Conservation (phyloP, 2,329 filamentous ascomycete species). For the Bipolaris victoriae region DNA sequence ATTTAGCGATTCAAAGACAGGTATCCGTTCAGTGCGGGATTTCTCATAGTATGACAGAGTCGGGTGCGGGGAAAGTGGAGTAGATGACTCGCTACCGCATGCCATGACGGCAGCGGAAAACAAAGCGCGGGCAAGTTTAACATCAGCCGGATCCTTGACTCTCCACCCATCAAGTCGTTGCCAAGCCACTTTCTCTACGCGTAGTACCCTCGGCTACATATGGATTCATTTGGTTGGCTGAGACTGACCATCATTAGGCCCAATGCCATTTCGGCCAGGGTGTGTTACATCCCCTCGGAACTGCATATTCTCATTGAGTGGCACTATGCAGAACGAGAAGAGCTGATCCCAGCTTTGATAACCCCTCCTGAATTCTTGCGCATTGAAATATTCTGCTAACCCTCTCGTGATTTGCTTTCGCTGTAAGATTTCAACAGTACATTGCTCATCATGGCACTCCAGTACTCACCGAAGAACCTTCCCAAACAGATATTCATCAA, state of each 20-base stretch:
- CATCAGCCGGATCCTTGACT: constrained; percentile 16
- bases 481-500: constrained; percentile 51
- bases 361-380: constrained; percentile 9
- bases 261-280: constrained; percentile 14
- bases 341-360: constrained; percentile 1
- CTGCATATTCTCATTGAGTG: constrained; percentile 3
- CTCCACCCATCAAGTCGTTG: constrained; percentile 2
- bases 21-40: not conserved
- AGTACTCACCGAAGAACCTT: constrained; percentile 45
- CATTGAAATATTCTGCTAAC: not conserved
- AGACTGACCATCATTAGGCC: not conserved
- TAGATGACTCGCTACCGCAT: constrained; percentile 6
- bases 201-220: not conserved
- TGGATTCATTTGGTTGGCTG: constrained; percentile 5
- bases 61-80: constrained; percentile 12
- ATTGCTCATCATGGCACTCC: constrained; percentile 34
- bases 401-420: not conserved
- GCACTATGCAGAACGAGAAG: not conserved
- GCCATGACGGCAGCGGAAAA: constrained; percentile 29
- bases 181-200: constrained; percentile 1
- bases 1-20: not conserved
- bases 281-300: constrained; percentile 9
- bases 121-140: constrained; percentile 28
- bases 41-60: not conserved
- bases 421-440: not conserved